A percentile compares a stretch with the other conserved stretches of the same genome.
phyloP scores from a whole-genome alignment of 2,329 filamentous ascomycete genomes.

The Colletotrichum lindemuthianum region DNA sequence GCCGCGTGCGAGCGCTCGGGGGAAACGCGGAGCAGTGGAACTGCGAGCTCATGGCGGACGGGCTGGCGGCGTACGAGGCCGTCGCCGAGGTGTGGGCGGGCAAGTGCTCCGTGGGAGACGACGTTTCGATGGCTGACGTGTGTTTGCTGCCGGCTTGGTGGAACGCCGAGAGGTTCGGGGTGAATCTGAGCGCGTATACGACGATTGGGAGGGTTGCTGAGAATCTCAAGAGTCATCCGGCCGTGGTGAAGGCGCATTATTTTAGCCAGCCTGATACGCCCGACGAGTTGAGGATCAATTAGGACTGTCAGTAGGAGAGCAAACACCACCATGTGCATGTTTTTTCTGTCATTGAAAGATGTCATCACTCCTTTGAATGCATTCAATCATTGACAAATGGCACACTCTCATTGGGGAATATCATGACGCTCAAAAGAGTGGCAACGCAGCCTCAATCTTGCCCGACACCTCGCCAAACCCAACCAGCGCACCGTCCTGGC shows the following conservation, averaged over 20 bases:
- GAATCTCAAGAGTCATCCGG: slow-evolving; percentile 58
- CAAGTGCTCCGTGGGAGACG: slow-evolving; percentile 64
- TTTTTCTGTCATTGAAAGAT: background rate
- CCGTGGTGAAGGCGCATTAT: slow-evolving; percentile 64
- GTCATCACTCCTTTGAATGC: no score
- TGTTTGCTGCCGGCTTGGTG: slow-evolving; percentile 68
- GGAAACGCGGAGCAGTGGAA: slow-evolving; percentile 60
- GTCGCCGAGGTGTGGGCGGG: slow-evolving; percentile 53
- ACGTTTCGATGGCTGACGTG: slow-evolving; percentile 66
- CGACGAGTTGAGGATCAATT: slow-evolving; percentile 15
- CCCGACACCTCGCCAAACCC: slow-evolving; percentile 81
- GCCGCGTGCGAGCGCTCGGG: slow-evolving; percentile 56
- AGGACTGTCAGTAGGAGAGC: background rate
- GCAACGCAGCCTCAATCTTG: slow-evolving; percentile 57
- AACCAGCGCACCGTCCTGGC: slow-evolving; percentile 72
- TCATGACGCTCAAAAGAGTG: slow-evolving; percentile 41
- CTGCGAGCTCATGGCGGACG: slow-evolving; percentile 59
- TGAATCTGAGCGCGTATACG: slow-evolving; percentile 62
- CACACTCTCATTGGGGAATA: background rate
- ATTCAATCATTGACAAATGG: no score
- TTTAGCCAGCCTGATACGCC: slow-evolving; percentile 61
- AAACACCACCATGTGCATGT: no score
- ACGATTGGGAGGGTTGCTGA: slow-evolving; percentile 56
- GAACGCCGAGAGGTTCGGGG: slow-evolving; percentile 64
- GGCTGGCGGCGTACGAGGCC: slow-evolving; percentile 66